Conservation (phyloP, 1,284 basidiomycete genomes). For the Cyathus olla region DNA sequence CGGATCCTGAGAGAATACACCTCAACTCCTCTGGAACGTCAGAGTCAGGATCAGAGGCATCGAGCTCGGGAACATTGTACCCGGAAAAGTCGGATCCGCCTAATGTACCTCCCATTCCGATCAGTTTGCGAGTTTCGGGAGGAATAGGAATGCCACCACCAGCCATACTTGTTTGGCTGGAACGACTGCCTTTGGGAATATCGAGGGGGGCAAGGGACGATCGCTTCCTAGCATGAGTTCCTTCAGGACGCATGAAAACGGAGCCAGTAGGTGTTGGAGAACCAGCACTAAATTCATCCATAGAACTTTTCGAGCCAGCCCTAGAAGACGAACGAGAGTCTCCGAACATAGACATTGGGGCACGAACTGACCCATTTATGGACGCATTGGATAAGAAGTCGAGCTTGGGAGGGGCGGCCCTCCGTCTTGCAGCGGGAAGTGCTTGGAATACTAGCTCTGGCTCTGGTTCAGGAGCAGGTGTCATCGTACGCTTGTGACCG, state of each 20-base stretch:
- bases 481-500: slow-evolving; percentile 60
- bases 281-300: slow-evolving; percentile 39
- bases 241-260: slow-evolving; percentile 59
- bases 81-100: slow-evolving; percentile 63
- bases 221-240: slow-evolving; percentile 42
- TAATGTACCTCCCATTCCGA: slow-evolving; percentile 76
- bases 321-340: slow-evolving; percentile 51
- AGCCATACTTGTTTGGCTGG: slow-evolving; percentile 34
- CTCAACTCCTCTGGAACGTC: slow-evolving; percentile 84
- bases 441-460: slow-evolving; percentile 68
- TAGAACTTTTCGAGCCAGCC: slow-evolving; percentile 33
- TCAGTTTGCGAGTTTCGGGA: slow-evolving; percentile 58
- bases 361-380: slow-evolving; percentile 33
- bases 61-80: slow-evolving; percentile 52
- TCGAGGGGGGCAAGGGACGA: slow-evolving; percentile 44
- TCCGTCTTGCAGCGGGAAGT: slow-evolving; percentile 57
- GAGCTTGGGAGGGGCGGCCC: neutral
- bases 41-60: slow-evolving; percentile 72
- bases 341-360: slow-evolving; percentile 60
- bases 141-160: slow-evolving; percentile 50
- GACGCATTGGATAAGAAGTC: neutral
- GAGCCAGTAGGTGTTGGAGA: slow-evolving; percentile 39
- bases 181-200: slow-evolving; percentile 11
- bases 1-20: slow-evolving; percentile 63
- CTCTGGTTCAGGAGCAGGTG: slow-evolving; percentile 64